Percentiles rank a stretch among this genome's conserved stretches.
phyloP scores from a whole-genome alignment of 1,284 basidiomycete genomes.

The Boletus sp. region DNA sequence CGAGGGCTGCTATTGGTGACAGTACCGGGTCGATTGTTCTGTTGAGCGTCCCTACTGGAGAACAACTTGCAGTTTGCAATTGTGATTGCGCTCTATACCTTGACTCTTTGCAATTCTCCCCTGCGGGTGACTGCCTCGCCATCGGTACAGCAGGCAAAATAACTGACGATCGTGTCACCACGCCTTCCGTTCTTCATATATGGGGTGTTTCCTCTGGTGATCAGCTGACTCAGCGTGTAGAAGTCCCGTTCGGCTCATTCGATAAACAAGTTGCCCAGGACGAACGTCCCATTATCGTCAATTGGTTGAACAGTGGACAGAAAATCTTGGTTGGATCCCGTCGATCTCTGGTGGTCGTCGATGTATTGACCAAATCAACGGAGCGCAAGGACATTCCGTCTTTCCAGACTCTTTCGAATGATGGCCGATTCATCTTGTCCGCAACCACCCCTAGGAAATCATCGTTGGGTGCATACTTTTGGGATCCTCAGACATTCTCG shows the following conservation, averaged over 20 bases:
- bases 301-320: not conserved
- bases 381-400: not conserved
- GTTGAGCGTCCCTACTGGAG: not conserved
- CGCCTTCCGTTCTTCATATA: constrained; percentile 4
- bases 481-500: constrained; percentile 1
- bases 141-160: not conserved
- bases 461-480: constrained; percentile 1
- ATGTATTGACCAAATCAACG: not conserved
- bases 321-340: constrained; percentile 2
- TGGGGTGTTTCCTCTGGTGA: not conserved
- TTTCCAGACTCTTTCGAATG: not conserved
- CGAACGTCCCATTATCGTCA: constrained; percentile 1
- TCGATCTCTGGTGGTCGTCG: not conserved
- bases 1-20: not conserved
- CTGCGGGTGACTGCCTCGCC: not conserved
- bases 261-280: not conserved
- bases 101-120: not conserved
- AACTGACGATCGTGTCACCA: no score
- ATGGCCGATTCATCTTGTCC: not conserved
- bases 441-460: not conserved
- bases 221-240: not conserved
- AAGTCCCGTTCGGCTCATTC: constrained; percentile 3
- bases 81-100: not conserved
- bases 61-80: not conserved
- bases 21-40: not conserved